Evolutionary conservation across 768 basidiomycete species (phyloP).

Genomic region (Naganishia randhawae): DNA sequence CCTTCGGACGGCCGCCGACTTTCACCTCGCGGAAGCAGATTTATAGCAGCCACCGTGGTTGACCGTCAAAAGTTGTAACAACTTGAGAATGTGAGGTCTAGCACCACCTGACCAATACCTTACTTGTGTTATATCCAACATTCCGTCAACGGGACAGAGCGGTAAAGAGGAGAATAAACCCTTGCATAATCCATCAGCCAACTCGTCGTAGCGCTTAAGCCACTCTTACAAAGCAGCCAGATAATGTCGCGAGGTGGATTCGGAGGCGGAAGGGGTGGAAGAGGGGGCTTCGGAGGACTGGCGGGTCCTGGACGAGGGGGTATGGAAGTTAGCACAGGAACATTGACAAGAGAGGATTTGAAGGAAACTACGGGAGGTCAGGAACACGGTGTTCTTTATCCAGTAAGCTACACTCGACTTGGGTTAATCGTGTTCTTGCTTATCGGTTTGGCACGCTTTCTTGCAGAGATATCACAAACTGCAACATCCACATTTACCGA

Average conservation of each 20-base stretch:
- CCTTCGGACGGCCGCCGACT: neutral
- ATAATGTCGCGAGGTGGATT: slow-evolving; percentile 24
- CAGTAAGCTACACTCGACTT: neutral
- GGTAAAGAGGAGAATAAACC: no score
- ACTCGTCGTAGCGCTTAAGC: neutral
- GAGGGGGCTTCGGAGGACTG: slow-evolving; percentile 18
- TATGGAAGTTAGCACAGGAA: slow-evolving; percentile 22
- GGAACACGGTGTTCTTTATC: slow-evolving; percentile 21
- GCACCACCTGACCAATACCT: no score
- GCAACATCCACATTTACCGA: slow-evolving; percentile 16
- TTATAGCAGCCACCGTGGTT: neutral
- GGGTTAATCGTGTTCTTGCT: neutral
- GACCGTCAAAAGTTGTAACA: neutral
- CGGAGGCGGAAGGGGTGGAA: slow-evolving; percentile 18
- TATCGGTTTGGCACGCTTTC: neutral
- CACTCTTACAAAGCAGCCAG: neutral
- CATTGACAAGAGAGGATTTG: slow-evolving; percentile 20
- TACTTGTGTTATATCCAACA: no score
- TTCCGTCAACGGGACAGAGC: no score
- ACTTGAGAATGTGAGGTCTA: no score
- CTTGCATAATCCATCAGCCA: neutral
- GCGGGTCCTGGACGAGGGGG: slow-evolving; percentile 16
- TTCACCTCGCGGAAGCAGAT: neutral
- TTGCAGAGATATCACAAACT: slow-evolving; percentile 19
- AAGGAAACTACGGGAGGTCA: slow-evolving; percentile 4